phyloP scores from a whole-genome alignment of 2,329 filamentous ascomycete genomes.

The Penicillium decumbens region DNA sequence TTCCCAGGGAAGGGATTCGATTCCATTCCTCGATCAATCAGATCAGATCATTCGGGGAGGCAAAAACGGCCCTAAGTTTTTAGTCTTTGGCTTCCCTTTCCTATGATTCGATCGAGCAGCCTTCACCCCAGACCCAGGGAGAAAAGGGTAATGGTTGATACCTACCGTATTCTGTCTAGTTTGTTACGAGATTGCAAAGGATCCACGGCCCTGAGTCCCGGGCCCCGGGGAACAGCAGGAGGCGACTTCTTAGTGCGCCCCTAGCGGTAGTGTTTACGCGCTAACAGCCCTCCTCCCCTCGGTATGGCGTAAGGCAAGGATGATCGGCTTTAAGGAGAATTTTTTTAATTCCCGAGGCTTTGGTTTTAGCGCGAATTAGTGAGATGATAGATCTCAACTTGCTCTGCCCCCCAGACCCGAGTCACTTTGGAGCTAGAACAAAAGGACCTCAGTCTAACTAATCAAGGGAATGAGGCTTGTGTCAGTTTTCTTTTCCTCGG shows the following conservation, averaged over 20 bases:
- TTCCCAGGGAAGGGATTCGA: slow-evolving; percentile 10
- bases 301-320: slow-evolving; percentile 29
- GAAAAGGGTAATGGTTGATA: slow-evolving; percentile 7
- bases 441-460: not conserved
- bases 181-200: slow-evolving; percentile 1
- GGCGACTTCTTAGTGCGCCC: slow-evolving; percentile 21
- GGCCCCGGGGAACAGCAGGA: slow-evolving; percentile 35
- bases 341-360: slow-evolving; percentile 26
- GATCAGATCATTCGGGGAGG: slow-evolving; percentile 7
- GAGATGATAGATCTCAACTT: slow-evolving; percentile 38
- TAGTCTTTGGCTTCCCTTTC: not conserved
- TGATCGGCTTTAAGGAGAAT: slow-evolving; percentile 26
- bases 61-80: slow-evolving; percentile 6
- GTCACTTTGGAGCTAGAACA: not conserved
- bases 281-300: slow-evolving; percentile 21
- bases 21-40: slow-evolving; percentile 14
- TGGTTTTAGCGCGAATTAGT: slow-evolving; percentile 34
- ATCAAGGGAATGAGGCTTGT: not conserved
- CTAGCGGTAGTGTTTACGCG: slow-evolving; percentile 12
- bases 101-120: slow-evolving; percentile 12
- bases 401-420: slow-evolving; percentile 17
- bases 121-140: slow-evolving; percentile 15
- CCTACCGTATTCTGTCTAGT: slow-evolving; percentile 12
- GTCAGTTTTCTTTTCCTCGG: not conserved
- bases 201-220: slow-evolving; percentile 31